A percentile compares a stretch with the other conserved stretches of the same genome.
Conservation (phyloP, 306 rosid genomes). For the Glycine soja region DNA sequence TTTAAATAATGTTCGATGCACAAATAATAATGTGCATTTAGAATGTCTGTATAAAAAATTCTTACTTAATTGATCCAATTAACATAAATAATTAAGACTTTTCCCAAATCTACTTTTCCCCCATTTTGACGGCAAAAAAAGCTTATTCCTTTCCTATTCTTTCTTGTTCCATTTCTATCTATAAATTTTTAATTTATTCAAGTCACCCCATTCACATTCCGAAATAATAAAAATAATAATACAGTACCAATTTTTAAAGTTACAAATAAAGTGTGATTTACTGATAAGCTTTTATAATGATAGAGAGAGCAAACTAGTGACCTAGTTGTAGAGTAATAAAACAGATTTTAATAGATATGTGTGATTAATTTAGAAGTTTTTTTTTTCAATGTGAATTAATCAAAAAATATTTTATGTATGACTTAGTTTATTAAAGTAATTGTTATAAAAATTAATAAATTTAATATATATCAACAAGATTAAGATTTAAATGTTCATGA, state of each 20-base stretch:
- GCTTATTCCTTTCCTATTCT: neutral
- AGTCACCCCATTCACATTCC: neutral
- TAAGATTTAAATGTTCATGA: too few species aligned
- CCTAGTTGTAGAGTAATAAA: neutral
- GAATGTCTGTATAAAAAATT: conserved; percentile 6
- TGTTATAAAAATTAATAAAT: too few species aligned
- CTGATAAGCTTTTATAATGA: neutral
- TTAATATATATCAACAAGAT: too few species aligned
- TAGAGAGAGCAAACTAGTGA: neutral
- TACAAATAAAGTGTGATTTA: neutral
- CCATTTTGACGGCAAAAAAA: neutral
- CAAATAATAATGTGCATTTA: conserved; percentile 20
- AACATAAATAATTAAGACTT: neutral
- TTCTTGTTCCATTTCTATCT: neutral
- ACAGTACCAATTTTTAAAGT: too few species aligned
- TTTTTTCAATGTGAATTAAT: too few species aligned
- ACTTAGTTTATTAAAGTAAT: too few species aligned
- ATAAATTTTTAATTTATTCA: neutral
- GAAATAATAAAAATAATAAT: neutral
- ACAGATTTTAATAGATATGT: too few species aligned
- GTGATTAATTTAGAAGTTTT: too few species aligned
- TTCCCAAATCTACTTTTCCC: conserved; percentile 16
- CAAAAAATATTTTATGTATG: too few species aligned
- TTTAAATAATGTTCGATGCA: neutral
- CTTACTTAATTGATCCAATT: conserved; percentile 1